A percentile compares a stretch with the other conserved stretches of the same genome.
Conservation (phyloP, 805 yeast genomes). For the Lachancea thermotolerans region DNA sequence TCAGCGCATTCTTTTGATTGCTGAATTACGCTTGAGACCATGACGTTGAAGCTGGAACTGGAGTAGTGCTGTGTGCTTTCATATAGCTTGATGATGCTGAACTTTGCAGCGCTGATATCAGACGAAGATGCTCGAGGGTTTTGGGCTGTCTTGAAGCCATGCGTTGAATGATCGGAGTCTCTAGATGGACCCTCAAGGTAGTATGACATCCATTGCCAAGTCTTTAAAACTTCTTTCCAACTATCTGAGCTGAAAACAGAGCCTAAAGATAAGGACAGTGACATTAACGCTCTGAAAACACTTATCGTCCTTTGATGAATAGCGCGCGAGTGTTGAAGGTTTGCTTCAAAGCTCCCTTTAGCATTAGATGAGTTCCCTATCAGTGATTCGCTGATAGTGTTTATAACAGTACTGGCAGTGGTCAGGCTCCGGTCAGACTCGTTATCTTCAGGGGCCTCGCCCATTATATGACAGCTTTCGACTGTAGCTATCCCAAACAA, state of each 20-base stretch:
- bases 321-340: constrained; percentile 33
- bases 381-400: constrained; percentile 20
- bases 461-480: constrained; percentile 37
- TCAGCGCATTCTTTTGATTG: constrained; percentile 32
- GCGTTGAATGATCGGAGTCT: constrained; percentile 29
- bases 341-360: neutral
- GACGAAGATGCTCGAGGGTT: constrained; percentile 37
- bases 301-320: constrained; percentile 64
- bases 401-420: constrained; percentile 11
- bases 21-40: constrained; percentile 42
- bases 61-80: constrained; percentile 58
- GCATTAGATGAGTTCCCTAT: constrained; percentile 9
- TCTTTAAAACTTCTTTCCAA: constrained; percentile 57
- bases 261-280: constrained; percentile 78
- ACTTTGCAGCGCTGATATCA: constrained; percentile 48
- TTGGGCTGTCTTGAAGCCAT: constrained; percentile 36
- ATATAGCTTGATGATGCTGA: constrained; percentile 50
- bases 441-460: constrained; percentile 37
- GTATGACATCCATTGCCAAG: constrained; percentile 76
- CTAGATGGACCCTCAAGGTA: constrained; percentile 57
- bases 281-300: constrained; percentile 70
- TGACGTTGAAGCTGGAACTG: constrained; percentile 39
- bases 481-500: constrained; percentile 42
- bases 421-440: neutral
- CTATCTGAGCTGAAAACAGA: constrained; percentile 50